Conservation (phyloP, 2,329 filamentous ascomycete genomes). For the Harringtonia aguacate region DNA sequence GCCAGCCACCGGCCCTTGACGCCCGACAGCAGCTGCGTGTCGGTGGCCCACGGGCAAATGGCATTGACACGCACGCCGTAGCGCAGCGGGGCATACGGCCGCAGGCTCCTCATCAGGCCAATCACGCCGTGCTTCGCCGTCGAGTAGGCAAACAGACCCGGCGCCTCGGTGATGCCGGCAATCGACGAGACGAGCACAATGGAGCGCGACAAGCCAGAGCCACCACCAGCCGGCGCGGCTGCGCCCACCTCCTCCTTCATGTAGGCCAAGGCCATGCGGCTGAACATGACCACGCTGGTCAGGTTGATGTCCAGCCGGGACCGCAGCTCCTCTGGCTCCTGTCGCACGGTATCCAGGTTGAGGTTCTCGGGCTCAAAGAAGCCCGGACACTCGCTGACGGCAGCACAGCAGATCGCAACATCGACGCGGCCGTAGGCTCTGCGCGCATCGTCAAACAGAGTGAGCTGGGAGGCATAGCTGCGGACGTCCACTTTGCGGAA, state of each 20-base stretch:
- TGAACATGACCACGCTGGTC: slow-evolving; percentile 32
- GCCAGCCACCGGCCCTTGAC: slow-evolving; percentile 25
- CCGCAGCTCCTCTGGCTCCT: slow-evolving; percentile 21
- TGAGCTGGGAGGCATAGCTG: background rate
- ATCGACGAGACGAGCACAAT: slow-evolving; percentile 23
- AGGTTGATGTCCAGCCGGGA: slow-evolving; percentile 35
- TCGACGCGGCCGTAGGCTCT: slow-evolving; percentile 34
- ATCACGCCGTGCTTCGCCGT: slow-evolving; percentile 38
- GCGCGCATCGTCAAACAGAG: slow-evolving; percentile 32
- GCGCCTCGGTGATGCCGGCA: slow-evolving; percentile 34
- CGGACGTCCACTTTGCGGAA: too few species aligned
- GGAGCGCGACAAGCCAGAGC: slow-evolving; percentile 14
- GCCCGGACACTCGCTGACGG: slow-evolving; percentile 27
- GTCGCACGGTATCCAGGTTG: slow-evolving; percentile 27
- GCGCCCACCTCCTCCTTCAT: slow-evolving; percentile 20
- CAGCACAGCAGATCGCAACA: slow-evolving; percentile 36
- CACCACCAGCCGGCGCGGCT: background rate
- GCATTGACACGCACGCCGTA: slow-evolving; percentile 29
- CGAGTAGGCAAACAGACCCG: slow-evolving; percentile 34
- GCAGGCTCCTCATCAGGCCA: slow-evolving; percentile 34
- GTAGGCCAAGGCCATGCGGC: slow-evolving; percentile 37
- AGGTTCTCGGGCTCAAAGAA: slow-evolving; percentile 31
- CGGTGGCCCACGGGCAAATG: slow-evolving; percentile 36
- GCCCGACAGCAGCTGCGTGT: slow-evolving; percentile 29
- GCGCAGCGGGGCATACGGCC: slow-evolving; percentile 19